phyloP scores from a whole-genome alignment of 1,284 basidiomycete genomes.

The Apiotrichum sp. region DNA sequence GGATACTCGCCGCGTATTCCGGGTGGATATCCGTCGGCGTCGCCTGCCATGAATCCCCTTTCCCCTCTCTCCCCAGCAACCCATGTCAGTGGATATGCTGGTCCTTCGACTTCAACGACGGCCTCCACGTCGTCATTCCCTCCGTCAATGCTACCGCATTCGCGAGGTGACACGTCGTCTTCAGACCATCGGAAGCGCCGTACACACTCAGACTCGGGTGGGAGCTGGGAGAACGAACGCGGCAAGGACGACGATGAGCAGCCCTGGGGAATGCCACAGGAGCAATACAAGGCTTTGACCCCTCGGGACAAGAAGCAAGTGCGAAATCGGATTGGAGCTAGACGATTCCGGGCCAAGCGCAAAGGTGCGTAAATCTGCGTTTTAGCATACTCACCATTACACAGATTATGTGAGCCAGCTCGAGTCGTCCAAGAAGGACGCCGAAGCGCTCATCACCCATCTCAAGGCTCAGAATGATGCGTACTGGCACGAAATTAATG shows the following conservation, averaged over 20 bases:
- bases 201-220: constrained; percentile 8
- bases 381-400: background rate
- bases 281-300: constrained; percentile 38
- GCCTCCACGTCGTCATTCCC: constrained; percentile 12
- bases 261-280: constrained; percentile 45
- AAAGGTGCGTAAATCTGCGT: constrained; percentile 30
- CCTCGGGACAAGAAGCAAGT: constrained; percentile 44
- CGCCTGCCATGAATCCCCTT: constrained; percentile 14
- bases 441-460: constrained; percentile 22
- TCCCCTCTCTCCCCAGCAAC: constrained; percentile 18
- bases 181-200: constrained; percentile 6
- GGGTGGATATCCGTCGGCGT: constrained; percentile 13
- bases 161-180: constrained; percentile 4
- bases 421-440: constrained; percentile 14
- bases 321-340: constrained; percentile 39
- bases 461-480: constrained; percentile 23
- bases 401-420: constrained; percentile 15
- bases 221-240: constrained; percentile 10
- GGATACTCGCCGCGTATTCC: constrained; percentile 18
- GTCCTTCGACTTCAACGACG: background rate
- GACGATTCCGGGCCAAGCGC: constrained; percentile 41
- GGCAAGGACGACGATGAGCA: constrained; percentile 23
- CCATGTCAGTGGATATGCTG: constrained; percentile 7
- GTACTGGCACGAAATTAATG: constrained; percentile 29
- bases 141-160: constrained; percentile 6